Conservation (phyloP, 1,284 basidiomycete species). For the Apiotrichum domesticum region DNA sequence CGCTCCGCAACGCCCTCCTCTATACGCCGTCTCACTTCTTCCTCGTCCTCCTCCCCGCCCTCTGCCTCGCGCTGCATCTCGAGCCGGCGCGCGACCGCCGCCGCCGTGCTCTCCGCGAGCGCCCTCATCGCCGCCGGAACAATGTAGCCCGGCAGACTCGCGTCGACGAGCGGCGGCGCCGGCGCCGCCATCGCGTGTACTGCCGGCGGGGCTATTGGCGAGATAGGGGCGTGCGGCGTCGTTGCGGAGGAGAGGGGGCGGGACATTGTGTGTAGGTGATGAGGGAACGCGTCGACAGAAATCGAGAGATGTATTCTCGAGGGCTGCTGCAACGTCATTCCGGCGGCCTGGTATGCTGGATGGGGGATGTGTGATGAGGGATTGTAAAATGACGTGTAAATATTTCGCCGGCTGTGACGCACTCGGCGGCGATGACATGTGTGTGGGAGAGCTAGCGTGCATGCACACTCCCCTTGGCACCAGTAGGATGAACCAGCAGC, state of each 20-base stretch:
- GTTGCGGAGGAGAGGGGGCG: slow-evolving; percentile 34
- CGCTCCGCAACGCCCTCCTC: slow-evolving; percentile 64
- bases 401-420: too few species aligned
- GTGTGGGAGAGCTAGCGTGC: too few species aligned
- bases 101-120: slow-evolving; percentile 62
- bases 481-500: too few species aligned
- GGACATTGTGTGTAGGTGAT: background rate
- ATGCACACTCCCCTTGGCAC: too few species aligned
- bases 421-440: too few species aligned
- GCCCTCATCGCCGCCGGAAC: slow-evolving; percentile 71
- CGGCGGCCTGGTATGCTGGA: too few species aligned
- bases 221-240: slow-evolving; percentile 23
- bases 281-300: background rate
- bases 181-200: slow-evolving; percentile 45
- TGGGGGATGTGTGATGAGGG: too few species aligned
- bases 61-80: slow-evolving; percentile 37
- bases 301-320: too few species aligned
- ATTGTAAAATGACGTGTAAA: too few species aligned
- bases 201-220: slow-evolving; percentile 34
- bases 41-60: slow-evolving; percentile 5
- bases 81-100: slow-evolving; percentile 53
- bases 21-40: slow-evolving; percentile 53
- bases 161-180: slow-evolving; percentile 56
- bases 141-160: slow-evolving; percentile 73
- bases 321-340: too few species aligned